Percentiles rank a stretch among this genome's conserved stretches.
Conservation (phyloP, 495 filamentous ascomycete species). For the Xylaria curta region DNA sequence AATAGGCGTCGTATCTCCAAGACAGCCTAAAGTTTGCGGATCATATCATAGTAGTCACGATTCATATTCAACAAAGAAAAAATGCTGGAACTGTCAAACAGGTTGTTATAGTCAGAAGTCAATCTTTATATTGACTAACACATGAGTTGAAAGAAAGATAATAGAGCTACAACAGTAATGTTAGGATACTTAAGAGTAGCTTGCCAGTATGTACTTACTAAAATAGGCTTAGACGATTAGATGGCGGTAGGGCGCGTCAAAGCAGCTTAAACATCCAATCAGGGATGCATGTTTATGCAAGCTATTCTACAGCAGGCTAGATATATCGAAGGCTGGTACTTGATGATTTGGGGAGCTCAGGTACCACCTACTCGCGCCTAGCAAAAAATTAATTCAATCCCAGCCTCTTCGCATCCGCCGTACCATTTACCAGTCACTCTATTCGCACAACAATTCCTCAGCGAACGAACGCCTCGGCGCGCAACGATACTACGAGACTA, state of each 20-base stretch:
- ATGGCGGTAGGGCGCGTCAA: background rate
- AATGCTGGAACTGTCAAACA: background rate
- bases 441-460: constrained; percentile 5
- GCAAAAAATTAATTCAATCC: constrained; percentile 23
- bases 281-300: background rate
- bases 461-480: background rate
- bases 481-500: constrained; percentile 13
- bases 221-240: background rate
- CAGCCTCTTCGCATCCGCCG: constrained; percentile 27
- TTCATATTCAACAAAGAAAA: background rate
- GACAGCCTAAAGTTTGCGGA: background rate
- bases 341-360: background rate
- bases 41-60: background rate
- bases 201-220: background rate
- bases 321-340: background rate
- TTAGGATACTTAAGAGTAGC: background rate
- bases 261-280: background rate
- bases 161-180: no score
- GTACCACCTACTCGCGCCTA: constrained; percentile 1
- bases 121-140: no score
- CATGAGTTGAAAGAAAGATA: no score
- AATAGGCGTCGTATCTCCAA: background rate
- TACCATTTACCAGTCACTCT: background rate
- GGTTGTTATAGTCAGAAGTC: background rate
- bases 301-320: background rate